Evolutionary conservation across 768 basidiomycete genomes (phyloP), one percentile per base, ranked within the genome.

Genomic region (Zangia roseola): DNA sequence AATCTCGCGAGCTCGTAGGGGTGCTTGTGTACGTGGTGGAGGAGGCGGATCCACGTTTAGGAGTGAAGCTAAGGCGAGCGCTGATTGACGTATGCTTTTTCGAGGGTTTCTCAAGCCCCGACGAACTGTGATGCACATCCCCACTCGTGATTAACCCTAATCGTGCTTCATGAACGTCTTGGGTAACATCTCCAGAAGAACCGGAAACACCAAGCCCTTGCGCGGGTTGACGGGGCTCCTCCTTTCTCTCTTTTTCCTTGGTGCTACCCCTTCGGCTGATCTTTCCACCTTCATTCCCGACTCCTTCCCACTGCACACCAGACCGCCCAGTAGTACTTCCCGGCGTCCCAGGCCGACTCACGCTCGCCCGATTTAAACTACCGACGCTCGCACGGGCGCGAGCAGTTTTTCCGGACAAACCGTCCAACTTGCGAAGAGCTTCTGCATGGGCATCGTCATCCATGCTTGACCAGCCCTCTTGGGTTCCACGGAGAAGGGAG

Each of bases 371-470:
- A 53, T 84, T 83, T 41, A 87, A 76, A 64, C 84, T 91, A 41
- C 78, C 78, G 49, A 91, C 73, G 57, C 91, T 92, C 4, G 88
- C 85, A 21, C 91, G 81, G 10, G 88, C 81, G 40, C 88, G 81
- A 10, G 86, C 81, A 31, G 78, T 83, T 63, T 87, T 89, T 2
- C 86, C 86, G 10, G 81, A 80, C 10, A 97, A 65, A 0, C 95
- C 95, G 60, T 99, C 95, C 21, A 99, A 71, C 70, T 95, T 97
- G 46, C 94, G 82, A 30, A 99, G 74, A 9, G 92, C 91, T 59
- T 95, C 94, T 7, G 83, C 89, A 7, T 95, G 94, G 14, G 86
- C 86, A 58, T 90, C 85, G 62, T 94, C 91, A 59, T 91, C 87
- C 59, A 93, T 76, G 52, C 82, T 88, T 14, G 86, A 86, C 90